Evolutionary conservation across 176 grass and related monocot species (phyloP).

Genomic region (Thinopyrum elongatum): DNA sequence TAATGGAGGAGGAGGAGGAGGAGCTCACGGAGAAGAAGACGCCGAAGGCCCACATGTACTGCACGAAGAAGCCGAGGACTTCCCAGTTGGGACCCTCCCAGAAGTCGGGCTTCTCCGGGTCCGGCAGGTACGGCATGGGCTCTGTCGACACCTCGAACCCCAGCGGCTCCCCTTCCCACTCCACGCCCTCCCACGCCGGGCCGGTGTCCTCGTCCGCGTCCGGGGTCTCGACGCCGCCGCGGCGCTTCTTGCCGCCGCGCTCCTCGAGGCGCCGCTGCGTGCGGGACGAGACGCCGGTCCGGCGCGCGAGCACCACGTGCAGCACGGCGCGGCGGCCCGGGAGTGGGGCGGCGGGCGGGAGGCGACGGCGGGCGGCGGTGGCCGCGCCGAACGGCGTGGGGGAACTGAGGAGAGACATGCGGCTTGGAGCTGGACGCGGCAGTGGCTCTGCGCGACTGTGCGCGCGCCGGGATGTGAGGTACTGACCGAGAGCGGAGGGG

Average conservation of each 20-base stretch:
- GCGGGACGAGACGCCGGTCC: constrained; percentile 78
- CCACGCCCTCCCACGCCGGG: constrained; percentile 17
- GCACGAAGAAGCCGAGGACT: constrained; percentile 69
- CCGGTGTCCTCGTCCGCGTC: constrained; percentile 20
- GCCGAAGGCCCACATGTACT: constrained; percentile 95
- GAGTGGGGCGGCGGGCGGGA: not conserved
- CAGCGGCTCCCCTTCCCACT: constrained; percentile 53
- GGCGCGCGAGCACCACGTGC: constrained; percentile 59
- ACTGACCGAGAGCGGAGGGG: not conserved
- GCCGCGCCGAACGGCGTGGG: constrained; percentile 42
- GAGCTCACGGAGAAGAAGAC: constrained; percentile 73
- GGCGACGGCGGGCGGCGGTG: constrained; percentile 27
- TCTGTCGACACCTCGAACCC: constrained; percentile 77
- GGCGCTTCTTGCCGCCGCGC: constrained; percentile 67
- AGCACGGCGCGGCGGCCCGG: constrained; percentile 21
- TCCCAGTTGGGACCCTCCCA: constrained; percentile 75
- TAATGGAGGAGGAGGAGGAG: not conserved
- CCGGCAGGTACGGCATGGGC: constrained; percentile 72
- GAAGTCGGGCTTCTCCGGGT: constrained; percentile 58
- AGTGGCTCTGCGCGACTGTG: constrained; percentile 1
- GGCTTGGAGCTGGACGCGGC: not conserved
- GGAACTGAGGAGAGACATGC: constrained; percentile 58
- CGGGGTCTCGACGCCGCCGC: constrained; percentile 31
- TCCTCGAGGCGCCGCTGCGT: constrained; percentile 84
- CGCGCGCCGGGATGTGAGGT: not conserved